Base-by-base conservation (phyloP, 2,329 filamentous ascomycete species). In the Sporothrix brunneoviolacea region DNA sequence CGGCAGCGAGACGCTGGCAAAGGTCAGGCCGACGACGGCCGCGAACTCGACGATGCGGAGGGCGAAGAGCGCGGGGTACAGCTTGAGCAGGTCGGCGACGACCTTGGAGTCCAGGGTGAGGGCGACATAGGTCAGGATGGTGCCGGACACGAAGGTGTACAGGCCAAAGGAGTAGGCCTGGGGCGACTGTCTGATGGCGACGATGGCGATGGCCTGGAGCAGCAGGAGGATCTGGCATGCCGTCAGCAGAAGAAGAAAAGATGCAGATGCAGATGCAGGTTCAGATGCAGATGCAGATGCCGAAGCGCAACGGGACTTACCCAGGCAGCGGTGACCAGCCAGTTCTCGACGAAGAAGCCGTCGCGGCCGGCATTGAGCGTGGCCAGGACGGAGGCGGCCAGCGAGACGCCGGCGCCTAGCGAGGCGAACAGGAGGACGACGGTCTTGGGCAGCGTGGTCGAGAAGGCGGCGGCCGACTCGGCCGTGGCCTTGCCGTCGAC, bases 401-500 rank as follows among this genome's bases (percentile, higher is more conserved):
- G 64, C 2, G 83, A 84, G 12, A 77, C 63, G 8, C 68, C 70
- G 13, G 80, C 65, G 2, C 83, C 84, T 33, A 71, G 53, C 12
- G 71, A 50, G 0, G 80, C 76, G n/a, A 79, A 72, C 4, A 80
- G 30, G 4, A 80, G 61, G 39, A 86, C 70, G 19, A 72, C 61
- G 4, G 69, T 54, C 61, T 84, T 85, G 48, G 82, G 74, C 51
- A 73, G 59, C 51, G 70, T 77, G 55, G 79, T 76, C 24, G 83
- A 84, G 61, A 83, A 90, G 35, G 72, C 72, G 19, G 74, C 73
- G 47, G 81, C 62, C 2, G 82, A 80, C 60, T 84, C 80, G 36
- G 78, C 73, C 0, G 81, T 84, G 28, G 83, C 84, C 55, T 76
- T 72, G 43, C 86, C 86, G 65, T 91, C 86, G 54, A 74, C 68